Percentiles rank a stretch among this genome's conserved stretches.
These are phyloP conservation scores for Thielaviopsis musarum DNA, from an alignment of 2,329 filamentous ascomycete species.

Conservation along the genomic window DNA sequence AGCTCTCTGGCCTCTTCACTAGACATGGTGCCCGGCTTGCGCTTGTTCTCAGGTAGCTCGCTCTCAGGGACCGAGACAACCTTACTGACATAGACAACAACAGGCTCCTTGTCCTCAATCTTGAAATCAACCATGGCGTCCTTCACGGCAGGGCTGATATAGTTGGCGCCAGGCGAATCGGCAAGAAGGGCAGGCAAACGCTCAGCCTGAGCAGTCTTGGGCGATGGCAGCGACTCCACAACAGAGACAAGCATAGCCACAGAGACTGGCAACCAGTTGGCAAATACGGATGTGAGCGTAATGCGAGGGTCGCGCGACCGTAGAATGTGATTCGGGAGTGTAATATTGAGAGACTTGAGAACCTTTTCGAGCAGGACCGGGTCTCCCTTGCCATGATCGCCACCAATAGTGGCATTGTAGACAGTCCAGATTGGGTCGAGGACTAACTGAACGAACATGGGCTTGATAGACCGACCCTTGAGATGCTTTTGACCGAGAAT, in stretches of 20 bases:
- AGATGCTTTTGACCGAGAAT: constrained; percentile 81
- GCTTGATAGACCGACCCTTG: constrained; percentile 80
- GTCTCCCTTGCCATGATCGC: constrained; percentile 70
- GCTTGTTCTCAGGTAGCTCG: constrained; percentile 75
- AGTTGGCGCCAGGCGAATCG: constrained; percentile 57
- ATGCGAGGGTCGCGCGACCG: constrained; percentile 71
- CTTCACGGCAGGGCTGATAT: constrained; percentile 51
- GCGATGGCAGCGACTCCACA: constrained; percentile 80
- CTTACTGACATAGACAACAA: constrained; percentile 93
- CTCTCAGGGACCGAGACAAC: constrained; percentile 93
- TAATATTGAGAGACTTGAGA: constrained; percentile 75
- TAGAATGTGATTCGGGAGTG: constrained; percentile 65
- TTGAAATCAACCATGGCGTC: constrained; percentile 75
- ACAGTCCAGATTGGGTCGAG: constrained; percentile 93
- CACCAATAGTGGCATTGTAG: constrained; percentile 77
- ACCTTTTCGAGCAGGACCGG: constrained; percentile 77
- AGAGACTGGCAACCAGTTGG: constrained; percentile 80
- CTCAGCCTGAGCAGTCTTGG: constrained; percentile 59
- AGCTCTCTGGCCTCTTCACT: constrained; percentile 82
- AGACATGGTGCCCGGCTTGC: constrained; percentile 53
- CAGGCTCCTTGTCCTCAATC: constrained; percentile 49
- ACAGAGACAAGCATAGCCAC: constrained; percentile 87
- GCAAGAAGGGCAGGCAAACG: constrained; percentile 66
- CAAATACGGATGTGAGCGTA: constrained; percentile 72
- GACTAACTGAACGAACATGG: constrained; percentile 94